Conservation (phyloP, 352 stramenopile species). For the Globisporangium megalacanthum region DNA sequence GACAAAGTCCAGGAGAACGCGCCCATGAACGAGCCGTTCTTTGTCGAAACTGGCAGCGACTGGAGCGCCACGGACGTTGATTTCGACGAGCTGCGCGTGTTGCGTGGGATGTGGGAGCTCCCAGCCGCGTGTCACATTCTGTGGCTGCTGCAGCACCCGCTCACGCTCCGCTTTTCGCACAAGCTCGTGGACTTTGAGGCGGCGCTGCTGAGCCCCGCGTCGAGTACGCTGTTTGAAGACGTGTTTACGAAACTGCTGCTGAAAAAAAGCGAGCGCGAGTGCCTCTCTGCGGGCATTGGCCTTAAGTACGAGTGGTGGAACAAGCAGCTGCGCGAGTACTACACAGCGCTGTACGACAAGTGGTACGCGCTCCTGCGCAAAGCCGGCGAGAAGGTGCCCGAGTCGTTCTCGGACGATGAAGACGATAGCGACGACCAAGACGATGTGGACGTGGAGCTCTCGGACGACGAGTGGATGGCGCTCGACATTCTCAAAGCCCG, state of each 20-base stretch:
- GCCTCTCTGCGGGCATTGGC: slow-evolving; percentile 62
- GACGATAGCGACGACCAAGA: slow-evolving; percentile 19
- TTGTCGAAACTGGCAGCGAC: slow-evolving; percentile 57
- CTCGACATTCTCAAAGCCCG: slow-evolving; percentile 56
- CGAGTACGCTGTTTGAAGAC: slow-evolving; percentile 70
- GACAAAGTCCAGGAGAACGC: slow-evolving; percentile 59
- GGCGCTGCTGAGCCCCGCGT: slow-evolving; percentile 62
- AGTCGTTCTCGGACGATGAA: slow-evolving; percentile 60
- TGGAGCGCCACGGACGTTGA: slow-evolving; percentile 68
- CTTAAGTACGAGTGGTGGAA: slow-evolving; percentile 89
- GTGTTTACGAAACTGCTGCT: slow-evolving; percentile 84
- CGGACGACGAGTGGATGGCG: slow-evolving; percentile 72
- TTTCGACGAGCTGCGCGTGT: slow-evolving; percentile 57
- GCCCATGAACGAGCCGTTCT: slow-evolving; percentile 55
- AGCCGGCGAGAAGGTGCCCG: slow-evolving; percentile 57
- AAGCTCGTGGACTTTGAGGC: slow-evolving; percentile 83
- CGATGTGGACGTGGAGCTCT: slow-evolving; percentile 69
- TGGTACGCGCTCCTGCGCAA: slow-evolving; percentile 76
- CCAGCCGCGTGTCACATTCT: slow-evolving; percentile 76
- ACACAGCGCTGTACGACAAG: slow-evolving; percentile 76
- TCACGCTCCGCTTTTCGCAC: slow-evolving; percentile 72
- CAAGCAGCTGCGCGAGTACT: slow-evolving; percentile 81
- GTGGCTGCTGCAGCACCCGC: slow-evolving; percentile 74
- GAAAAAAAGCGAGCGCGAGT: slow-evolving; percentile 78
- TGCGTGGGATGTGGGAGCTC: slow-evolving; percentile 71